Conservation (phyloP, 1,284 basidiomycete genomes). For the Mycena sp. region DNA sequence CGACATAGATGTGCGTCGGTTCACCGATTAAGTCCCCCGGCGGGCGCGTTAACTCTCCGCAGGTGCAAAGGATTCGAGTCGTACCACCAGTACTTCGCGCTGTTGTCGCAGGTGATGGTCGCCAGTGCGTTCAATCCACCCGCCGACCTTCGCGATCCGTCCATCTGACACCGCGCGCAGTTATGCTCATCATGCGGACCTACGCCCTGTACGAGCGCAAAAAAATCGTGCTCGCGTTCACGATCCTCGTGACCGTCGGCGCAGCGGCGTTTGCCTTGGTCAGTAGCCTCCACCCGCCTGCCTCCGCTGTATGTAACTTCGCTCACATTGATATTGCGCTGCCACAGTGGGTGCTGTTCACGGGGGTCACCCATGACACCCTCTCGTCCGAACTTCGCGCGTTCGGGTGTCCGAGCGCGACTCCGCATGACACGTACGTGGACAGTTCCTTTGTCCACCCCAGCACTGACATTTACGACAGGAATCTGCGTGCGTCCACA, state of each 20-base stretch:
- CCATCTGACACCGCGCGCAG: conserved; percentile 34
- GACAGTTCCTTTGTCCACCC: neutral
- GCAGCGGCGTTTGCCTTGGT: conserved; percentile 34
- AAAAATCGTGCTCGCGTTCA: conserved; percentile 9
- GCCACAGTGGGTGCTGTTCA: conserved; percentile 32
- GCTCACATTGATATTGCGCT: neutral
- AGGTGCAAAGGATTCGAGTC: conserved; percentile 42
- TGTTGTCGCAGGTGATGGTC: conserved; percentile 45
- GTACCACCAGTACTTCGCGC: conserved; percentile 47
- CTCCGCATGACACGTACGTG: neutral
- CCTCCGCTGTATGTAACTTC: neutral
- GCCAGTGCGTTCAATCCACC: conserved; percentile 39
- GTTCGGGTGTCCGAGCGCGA: conserved; percentile 6
- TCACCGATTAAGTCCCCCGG: neutral
- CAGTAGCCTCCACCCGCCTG: conserved; percentile 28
- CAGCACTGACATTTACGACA: neutral
- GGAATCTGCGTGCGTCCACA: neutral
- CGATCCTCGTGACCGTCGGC: conserved; percentile 4
- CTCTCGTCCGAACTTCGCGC: neutral
- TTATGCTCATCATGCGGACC: conserved; percentile 40
- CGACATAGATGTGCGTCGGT: conserved; percentile 25
- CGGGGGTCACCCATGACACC: neutral
- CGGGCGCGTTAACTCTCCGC: neutral
- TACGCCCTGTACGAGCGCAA: conserved; percentile 23
- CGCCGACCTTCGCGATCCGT: neutral